Conservation (phyloP, 768 basidiomycete species). For the Amyloporia xantha region DNA sequence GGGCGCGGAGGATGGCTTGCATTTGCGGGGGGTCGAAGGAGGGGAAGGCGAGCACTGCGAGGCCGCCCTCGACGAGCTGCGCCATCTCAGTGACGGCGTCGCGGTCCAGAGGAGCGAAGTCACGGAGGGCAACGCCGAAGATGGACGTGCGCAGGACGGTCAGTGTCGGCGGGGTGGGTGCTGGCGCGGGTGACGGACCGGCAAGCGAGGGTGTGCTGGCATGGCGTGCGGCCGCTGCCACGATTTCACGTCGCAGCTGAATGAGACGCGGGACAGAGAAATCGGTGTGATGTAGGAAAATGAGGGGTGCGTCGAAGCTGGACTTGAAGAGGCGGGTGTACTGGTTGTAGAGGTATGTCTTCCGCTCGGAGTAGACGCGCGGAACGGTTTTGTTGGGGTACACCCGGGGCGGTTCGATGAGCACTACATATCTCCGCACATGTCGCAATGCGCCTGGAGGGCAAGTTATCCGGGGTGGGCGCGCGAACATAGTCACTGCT, state of each 20-base stretch:
- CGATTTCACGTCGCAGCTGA: constrained; percentile 63
- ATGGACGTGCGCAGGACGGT: constrained; percentile 72
- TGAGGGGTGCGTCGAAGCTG: constrained; percentile 50
- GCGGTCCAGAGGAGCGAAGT: constrained; percentile 45
- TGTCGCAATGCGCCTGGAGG: constrained; percentile 6
- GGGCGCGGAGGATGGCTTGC: constrained; percentile 54
- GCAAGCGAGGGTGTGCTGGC: constrained; percentile 25
- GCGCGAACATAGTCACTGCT: constrained; percentile 14
- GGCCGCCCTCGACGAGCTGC: constrained; percentile 47
- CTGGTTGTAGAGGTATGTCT: constrained; percentile 74
- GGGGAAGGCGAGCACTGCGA: constrained; percentile 61
- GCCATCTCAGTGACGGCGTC: constrained; percentile 46
- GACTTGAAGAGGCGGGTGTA: constrained; percentile 66
- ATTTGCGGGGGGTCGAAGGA: constrained; percentile 69
- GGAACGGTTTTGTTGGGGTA: constrained; percentile 49
- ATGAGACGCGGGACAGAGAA: constrained; percentile 64
- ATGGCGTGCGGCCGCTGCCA: constrained; percentile 36
- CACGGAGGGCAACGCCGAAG: constrained; percentile 71
- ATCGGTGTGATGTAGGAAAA: constrained; percentile 75
- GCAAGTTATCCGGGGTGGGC: constrained; percentile 8
- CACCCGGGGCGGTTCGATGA: constrained; percentile 30
- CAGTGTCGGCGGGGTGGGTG: constrained; percentile 30
- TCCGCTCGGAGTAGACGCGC: constrained; percentile 73
- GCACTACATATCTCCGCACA: constrained; percentile 11
- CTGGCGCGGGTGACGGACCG: constrained; percentile 27